These are phyloP conservation scores for Pseudogymnoascus sp. DNA, from an alignment of 2,329 filamentous ascomycete species.

Conservation along the genomic window DNA sequence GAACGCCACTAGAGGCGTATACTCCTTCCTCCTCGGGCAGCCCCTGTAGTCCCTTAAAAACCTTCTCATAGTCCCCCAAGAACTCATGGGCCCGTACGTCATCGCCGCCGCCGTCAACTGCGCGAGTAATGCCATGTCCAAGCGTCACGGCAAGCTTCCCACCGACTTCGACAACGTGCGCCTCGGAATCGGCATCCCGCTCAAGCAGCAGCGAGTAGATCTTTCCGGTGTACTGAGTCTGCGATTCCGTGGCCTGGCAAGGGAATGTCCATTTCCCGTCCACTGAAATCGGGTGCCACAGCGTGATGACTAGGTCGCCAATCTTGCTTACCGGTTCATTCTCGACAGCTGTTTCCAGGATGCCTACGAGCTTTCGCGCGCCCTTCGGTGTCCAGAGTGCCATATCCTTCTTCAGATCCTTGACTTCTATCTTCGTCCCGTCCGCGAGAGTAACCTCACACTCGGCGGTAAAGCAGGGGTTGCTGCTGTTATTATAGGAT, in stretches of 20 bases:
- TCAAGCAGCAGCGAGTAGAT: slow-evolving; percentile 53
- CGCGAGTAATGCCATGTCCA: slow-evolving; percentile 36
- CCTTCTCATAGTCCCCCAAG: slow-evolving; percentile 41
- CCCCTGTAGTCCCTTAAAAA: not conserved
- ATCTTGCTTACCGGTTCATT: slow-evolving; percentile 39
- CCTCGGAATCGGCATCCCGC: slow-evolving; percentile 33
- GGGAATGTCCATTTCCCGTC: slow-evolving; percentile 42
- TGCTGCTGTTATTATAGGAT: slow-evolving; percentile 34
- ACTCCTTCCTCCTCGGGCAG: not conserved
- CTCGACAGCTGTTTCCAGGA: slow-evolving; percentile 43
- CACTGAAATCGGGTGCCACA: slow-evolving; percentile 50
- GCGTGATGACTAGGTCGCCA: slow-evolving; percentile 41
- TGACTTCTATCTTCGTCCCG: slow-evolving; percentile 34
- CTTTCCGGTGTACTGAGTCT: slow-evolving; percentile 39
- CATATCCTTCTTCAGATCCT: slow-evolving; percentile 39
- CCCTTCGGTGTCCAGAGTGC: slow-evolving; percentile 45
- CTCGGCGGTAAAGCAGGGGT: slow-evolving; percentile 47
- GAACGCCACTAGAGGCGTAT: not conserved
- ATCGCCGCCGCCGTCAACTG: slow-evolving; percentile 29
- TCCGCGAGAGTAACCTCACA: slow-evolving; percentile 40
- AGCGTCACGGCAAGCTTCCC: slow-evolving; percentile 40
- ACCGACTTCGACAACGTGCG: slow-evolving; percentile 40
- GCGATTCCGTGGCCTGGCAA: slow-evolving; percentile 26
- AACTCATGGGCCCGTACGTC: slow-evolving; percentile 46
- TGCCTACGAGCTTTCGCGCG: slow-evolving; percentile 39